Evolutionary conservation across 2,329 filamentous ascomycete species (phyloP), one percentile per base, ranked within the genome.

Genomic region (Ceratocystiopsis brevicomis): DNA sequence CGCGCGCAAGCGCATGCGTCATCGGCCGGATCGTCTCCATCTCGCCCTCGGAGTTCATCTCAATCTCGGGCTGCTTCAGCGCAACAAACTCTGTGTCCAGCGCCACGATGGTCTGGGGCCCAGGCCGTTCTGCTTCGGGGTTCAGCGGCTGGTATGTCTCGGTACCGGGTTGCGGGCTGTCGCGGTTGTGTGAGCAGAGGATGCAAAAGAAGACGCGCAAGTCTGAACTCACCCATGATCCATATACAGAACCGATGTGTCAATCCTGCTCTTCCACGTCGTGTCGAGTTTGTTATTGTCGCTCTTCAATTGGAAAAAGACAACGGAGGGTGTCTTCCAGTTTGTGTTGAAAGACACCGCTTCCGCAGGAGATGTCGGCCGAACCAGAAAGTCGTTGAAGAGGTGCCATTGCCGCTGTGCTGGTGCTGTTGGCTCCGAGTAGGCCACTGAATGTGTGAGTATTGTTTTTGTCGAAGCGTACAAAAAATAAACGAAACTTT

Each of bases 41-140:
- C 37, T 85, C 83, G 18, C 90, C 90, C 50, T 95, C 87, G 3
- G 88, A 87, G 57, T 92, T 93, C 64, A 98, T 85, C 55, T 95
- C 85, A 43, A 95, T 93, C 57, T 96, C 88, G 39, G 90, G 85
- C 51, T 90, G 81, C 50, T 92, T 82, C 2, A 95, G 73, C 18
- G 86, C 79, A 9, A 98, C 92, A 52, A 98, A 98, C 59, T 98
- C 90, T 0, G 92, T 93, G 56, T 98, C 90, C 6, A 98, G 75
- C 1, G 87, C 90, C 38, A 95, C 74, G 12, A 90, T 79, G 2
- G 76, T 85, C 14, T 78, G 73, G 0, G 78, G 69, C 0, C 71
- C 69, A 1, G 83, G 85, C 8, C 67, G 68, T 59, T 95, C 87
- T 0, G 59, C 63, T 1, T 64, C 53, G 0, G 65, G 57, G 30